Evolutionary conservation across 208 protist species (phyloP), one percentile per base, ranked within the genome.

Genomic region (Wallacemonas rigidus): DNA sequence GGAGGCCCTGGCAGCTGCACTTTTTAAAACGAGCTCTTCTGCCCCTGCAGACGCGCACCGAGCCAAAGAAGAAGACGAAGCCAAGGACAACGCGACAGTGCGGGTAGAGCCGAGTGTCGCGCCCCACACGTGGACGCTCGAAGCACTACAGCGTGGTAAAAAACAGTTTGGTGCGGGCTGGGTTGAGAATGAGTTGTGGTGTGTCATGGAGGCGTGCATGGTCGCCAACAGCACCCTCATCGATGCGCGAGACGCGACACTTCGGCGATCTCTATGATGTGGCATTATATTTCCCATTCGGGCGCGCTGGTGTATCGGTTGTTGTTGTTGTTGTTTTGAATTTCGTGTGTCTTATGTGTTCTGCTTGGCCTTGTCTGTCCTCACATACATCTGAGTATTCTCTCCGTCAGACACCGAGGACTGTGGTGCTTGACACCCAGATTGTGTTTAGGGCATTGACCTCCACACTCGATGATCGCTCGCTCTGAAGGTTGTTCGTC

Each of bases 101-200:
- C 9, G 15, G 15, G 51, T n/a, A 7, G 51, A 9, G 47, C 7
- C 7, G 47, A 14, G 7, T 51, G 47, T 14, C 47, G 14, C 47
- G 11, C 7, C 47, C 47, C 51, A 26, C 14, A 40, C 56, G 36
- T 62, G 56, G 56, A 62, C 56, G 17, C 26, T 62, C 8, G 8
- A 43, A 0, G 56, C 4, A 9, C 56, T 62, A 7, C 56, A 15
- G 56, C 56, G 17, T 0, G 56, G 56, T 7, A 38, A 62, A 38
- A 62, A 41, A 38, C 3, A 41, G 56, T 38, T 44, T 38, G 56
- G 56, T 11, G 15, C 35, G 15, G 35, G 8, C 5, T 62, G 56
- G 56, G 36, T 62, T n/a, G 56, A 62, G 63, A 61, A 77, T 51
- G 71, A 77, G 53, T 57, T 74, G 51, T 74, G 71, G 17, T 12